Base-by-base conservation (phyloP, 495 filamentous ascomycete genomes). In the Penicillium turbatum region DNA sequence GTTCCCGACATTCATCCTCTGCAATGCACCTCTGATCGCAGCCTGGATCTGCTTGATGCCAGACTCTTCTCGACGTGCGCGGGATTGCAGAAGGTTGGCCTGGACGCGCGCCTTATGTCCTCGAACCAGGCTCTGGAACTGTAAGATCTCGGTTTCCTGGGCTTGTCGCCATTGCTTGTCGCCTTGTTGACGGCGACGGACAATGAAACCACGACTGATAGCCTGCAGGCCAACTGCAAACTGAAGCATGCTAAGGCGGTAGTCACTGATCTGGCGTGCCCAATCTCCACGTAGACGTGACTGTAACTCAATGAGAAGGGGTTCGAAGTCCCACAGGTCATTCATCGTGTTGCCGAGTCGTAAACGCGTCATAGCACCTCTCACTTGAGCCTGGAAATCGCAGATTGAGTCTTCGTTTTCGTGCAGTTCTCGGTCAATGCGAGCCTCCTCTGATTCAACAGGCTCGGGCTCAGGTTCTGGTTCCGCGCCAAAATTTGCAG, bases 401-500 rank as follows among this genome's bases (percentile, higher is more conserved):
- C 81, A 42, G 35, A 97, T 83, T 1, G 77, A 73, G 1, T 62
- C 64, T 62, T 91, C 89, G 38, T 87, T 83, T 60, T 93, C 90
- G 41, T 79, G 76, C 6, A 97, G 70, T 64, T 97, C 89, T 40
- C 92, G 79, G 49, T 92, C 81, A 43, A 96, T 88, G 34, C 92
- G 79, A 54, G 96, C 90, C 57, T 97, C 88, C 62, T 96, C 92
- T 1, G 86, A 86, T 65, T 96, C 92, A 26, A 85, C 81, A 0
- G 89, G 89, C 62, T 90, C 86, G 1, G 76, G 80, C 54, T 78
- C 77, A 0, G 81, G 81, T 37, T 86, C 83, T 2, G 77, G 78
- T 60, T 90, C 88, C n/a, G 91, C 87, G 17, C 89, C 91, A 71
- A 99, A 97, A 61, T 89, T 89, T 51, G 90, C 93, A 29, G 91